Percentiles rank a stretch among this genome's conserved stretches.
Evolutionary conservation across 495 filamentous ascomycete genomes (phyloP).

Genomic region (Tuber magnatum): DNA sequence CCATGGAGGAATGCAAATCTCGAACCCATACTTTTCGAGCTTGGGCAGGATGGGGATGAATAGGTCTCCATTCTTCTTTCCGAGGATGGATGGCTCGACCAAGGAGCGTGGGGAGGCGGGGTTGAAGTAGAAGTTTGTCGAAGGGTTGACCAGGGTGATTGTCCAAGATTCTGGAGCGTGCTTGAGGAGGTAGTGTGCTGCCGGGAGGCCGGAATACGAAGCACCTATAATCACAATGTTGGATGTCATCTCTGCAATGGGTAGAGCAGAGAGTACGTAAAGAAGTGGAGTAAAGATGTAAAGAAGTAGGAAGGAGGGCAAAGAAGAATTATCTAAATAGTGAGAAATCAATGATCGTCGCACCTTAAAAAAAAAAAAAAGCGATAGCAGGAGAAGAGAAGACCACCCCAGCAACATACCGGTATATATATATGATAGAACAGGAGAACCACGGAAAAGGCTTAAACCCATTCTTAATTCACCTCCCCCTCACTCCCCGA

Average conservation of each 20-base stretch:
- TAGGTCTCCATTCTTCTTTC: constrained; percentile 43
- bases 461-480: background rate
- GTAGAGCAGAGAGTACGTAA: background rate
- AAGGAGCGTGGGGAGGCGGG: constrained; percentile 52
- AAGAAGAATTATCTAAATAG: background rate
- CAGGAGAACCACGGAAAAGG: background rate
- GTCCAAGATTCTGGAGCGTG: constrained; percentile 39
- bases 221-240: constrained; percentile 52
- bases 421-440: background rate
- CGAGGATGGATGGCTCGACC: constrained; percentile 43
- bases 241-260: background rate
- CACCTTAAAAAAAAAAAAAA: background rate
- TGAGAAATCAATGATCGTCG: background rate
- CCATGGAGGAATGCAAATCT: constrained; percentile 44
- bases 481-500: too few species aligned
- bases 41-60: constrained; percentile 45
- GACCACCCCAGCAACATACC: background rate
- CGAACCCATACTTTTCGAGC: constrained; percentile 41
- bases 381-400: too few species aligned
- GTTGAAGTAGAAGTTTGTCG: constrained; percentile 54
- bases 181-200: constrained; percentile 52
- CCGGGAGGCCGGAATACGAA: constrained; percentile 48
- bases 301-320: background rate
- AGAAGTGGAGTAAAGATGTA: background rate
- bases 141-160: constrained; percentile 45